Evolutionary conservation across 768 basidiomycete species (phyloP).

Genomic region (Termitomyces heimii): DNA sequence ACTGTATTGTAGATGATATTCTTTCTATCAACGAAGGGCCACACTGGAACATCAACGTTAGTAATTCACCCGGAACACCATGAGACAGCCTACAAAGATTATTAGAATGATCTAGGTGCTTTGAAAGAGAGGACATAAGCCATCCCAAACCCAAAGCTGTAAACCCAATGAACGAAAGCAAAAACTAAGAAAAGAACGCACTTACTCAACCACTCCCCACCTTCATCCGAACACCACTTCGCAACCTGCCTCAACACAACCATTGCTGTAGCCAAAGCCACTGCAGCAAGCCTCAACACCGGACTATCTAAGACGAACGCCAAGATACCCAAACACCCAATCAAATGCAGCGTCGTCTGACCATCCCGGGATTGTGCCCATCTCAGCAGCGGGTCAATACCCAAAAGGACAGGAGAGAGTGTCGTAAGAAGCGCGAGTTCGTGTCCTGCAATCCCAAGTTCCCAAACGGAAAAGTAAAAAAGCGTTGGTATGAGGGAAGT

Average conservation of each 20-base stretch:
- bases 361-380: slow-evolving; percentile 46
- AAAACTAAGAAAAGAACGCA: slow-evolving; percentile 30
- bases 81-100: slow-evolving; percentile 54
- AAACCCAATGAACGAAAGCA: not conserved
- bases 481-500: slow-evolving; percentile 74
- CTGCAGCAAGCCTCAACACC: slow-evolving; percentile 47
- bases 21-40: slow-evolving; percentile 66
- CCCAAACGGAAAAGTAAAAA: slow-evolving; percentile 93
- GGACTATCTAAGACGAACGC: slow-evolving; percentile 50
- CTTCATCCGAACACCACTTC: slow-evolving; percentile 41
- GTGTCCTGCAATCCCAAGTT: slow-evolving; percentile 77
- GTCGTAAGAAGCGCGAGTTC: slow-evolving; percentile 71
- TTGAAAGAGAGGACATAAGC: slow-evolving; percentile 59
- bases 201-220: slow-evolving; percentile 35
- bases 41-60: slow-evolving; percentile 40
- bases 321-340: slow-evolving; percentile 47
- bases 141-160: slow-evolving; percentile 65
- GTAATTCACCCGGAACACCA: not conserved
- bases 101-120: slow-evolving; percentile 74
- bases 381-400: slow-evolving; percentile 33
- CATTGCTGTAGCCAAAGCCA: slow-evolving; percentile 47
- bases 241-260: slow-evolving; percentile 45
- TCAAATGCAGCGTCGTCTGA: slow-evolving; percentile 37
- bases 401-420: slow-evolving; percentile 63
- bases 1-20: slow-evolving; percentile 68